phyloP scores from a whole-genome alignment of 495 filamentous ascomycete genomes.

The Sabuloglossum arenarium region DNA sequence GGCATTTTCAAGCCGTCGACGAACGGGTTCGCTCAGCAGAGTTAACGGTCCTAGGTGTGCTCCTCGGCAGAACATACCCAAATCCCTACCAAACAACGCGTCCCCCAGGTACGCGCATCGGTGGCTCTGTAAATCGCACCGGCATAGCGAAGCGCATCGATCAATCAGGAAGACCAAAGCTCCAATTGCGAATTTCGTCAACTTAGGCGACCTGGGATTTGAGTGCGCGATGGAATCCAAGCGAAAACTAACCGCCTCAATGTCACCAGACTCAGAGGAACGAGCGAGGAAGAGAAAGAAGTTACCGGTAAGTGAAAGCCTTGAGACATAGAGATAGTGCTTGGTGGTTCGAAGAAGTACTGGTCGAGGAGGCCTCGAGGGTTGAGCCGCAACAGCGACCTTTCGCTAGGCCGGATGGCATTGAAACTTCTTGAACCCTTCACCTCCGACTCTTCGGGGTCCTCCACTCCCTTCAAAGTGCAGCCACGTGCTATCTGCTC shows the following conservation, averaged over 20 bases:
- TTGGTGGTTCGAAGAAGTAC: conserved; percentile 7
- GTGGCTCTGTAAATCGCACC: background rate
- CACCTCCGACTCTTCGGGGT: conserved; percentile 7
- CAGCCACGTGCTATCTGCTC: background rate
- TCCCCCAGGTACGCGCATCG: background rate
- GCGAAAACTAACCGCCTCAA: conserved; percentile 32
- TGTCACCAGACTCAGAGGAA: conserved; percentile 26
- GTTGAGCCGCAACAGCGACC: conserved; percentile 2
- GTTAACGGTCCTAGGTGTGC: background rate
- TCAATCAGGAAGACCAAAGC: background rate
- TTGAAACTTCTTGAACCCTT: conserved; percentile 8
- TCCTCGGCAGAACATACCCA: conserved; percentile 2
- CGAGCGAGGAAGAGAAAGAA: conserved; percentile 42
- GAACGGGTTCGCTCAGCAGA: background rate
- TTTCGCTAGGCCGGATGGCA: conserved; percentile 11
- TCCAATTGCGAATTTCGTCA: background rate
- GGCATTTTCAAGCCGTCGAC: background rate
- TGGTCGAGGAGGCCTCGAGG: background rate
- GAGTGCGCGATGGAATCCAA: conserved; percentile 38
- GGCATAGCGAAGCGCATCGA: background rate
- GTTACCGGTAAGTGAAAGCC: conserved; percentile 26
- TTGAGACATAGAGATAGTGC: conserved; percentile 1
- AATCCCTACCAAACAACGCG: conserved; percentile 3
- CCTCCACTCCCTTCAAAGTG: background rate
- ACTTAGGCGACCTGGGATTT: background rate